Conservation (phyloP, 2,329 filamentous ascomycete species). For the Pleomassaria siparia region DNA sequence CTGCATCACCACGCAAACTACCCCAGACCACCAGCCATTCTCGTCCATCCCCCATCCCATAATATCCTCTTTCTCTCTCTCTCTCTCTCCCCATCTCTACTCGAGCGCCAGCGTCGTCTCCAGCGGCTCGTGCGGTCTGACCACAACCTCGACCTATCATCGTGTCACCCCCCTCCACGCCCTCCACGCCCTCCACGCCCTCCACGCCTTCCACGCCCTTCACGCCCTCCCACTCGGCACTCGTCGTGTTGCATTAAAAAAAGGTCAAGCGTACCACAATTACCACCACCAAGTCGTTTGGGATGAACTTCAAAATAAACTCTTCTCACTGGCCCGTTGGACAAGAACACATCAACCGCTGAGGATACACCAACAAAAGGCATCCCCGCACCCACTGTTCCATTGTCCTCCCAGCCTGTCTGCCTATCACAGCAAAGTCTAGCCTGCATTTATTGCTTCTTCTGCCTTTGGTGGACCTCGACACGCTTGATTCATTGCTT, state of each 20-base stretch:
- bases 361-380: constrained; percentile 15
- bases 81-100: no score
- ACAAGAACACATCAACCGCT: constrained; percentile 50
- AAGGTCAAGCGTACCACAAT: constrained; percentile 12
- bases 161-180: constrained; percentile 14
- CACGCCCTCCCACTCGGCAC: neutral
- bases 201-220: neutral
- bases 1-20: constrained; percentile 34
- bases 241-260: constrained; percentile 8
- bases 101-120: neutral
- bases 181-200: constrained; percentile 2
- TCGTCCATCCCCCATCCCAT: no score
- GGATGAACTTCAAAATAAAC: constrained; percentile 48
- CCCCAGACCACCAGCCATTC: constrained; percentile 26
- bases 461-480: constrained; percentile 15
- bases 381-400: constrained; percentile 18
- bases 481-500: constrained; percentile 37
- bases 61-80: constrained; percentile 14
- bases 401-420: constrained; percentile 7
- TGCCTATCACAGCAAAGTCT: constrained; percentile 20
- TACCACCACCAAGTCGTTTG: constrained; percentile 21
- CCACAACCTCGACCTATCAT: constrained; percentile 18
- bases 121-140: constrained; percentile 15
- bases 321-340: constrained; percentile 48
- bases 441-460: constrained; percentile 30